phyloP scores from a whole-genome alignment of 1,284 basidiomycete species.

The Thecaphora thlaspeos region DNA sequence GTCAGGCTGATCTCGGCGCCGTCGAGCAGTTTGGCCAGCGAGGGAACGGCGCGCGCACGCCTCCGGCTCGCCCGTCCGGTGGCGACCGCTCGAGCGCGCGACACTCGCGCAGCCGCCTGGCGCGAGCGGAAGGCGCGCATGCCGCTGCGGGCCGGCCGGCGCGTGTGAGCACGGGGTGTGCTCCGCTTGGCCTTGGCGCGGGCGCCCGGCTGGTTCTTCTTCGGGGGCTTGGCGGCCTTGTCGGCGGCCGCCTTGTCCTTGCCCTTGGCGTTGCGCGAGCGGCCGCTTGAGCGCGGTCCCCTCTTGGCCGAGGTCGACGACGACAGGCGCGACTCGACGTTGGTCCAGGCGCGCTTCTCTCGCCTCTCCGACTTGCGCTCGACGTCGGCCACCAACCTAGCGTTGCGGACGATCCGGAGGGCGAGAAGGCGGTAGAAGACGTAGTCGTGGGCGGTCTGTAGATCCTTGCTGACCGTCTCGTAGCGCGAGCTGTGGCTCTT shows the following conservation, averaged over 20 bases:
- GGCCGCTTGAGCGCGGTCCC: neutral
- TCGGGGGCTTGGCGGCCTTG: constrained; percentile 15
- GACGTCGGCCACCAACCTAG: constrained; percentile 46
- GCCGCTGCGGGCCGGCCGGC: constrained; percentile 44
- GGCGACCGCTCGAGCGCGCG: constrained; percentile 31
- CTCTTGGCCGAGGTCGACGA: neutral
- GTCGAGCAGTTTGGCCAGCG: constrained; percentile 50
- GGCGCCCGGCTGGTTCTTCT: constrained; percentile 28
- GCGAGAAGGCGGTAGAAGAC: constrained; percentile 50
- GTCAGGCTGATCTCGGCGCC: constrained; percentile 44
- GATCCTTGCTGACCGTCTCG: constrained; percentile 50
- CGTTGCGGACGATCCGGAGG: constrained; percentile 48
- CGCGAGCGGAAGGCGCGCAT: constrained; percentile 26
- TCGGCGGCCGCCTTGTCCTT: constrained; percentile 12
- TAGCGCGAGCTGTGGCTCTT: constrained; percentile 53
- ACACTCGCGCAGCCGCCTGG: constrained; percentile 15
- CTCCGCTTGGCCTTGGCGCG: constrained; percentile 24
- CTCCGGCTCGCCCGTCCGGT: constrained; percentile 39
- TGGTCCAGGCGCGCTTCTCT: constrained; percentile 39
- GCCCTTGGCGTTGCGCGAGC: constrained; percentile 3
- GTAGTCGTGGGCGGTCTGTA: constrained; percentile 53
- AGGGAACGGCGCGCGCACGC: constrained; percentile 47
- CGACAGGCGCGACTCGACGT: constrained; percentile 26
- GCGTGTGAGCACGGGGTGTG: constrained; percentile 8
- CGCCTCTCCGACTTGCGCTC: constrained; percentile 45